Base-by-base conservation (phyloP, 148 eudicot species). In the Dianthus caryophyllus region DNA sequence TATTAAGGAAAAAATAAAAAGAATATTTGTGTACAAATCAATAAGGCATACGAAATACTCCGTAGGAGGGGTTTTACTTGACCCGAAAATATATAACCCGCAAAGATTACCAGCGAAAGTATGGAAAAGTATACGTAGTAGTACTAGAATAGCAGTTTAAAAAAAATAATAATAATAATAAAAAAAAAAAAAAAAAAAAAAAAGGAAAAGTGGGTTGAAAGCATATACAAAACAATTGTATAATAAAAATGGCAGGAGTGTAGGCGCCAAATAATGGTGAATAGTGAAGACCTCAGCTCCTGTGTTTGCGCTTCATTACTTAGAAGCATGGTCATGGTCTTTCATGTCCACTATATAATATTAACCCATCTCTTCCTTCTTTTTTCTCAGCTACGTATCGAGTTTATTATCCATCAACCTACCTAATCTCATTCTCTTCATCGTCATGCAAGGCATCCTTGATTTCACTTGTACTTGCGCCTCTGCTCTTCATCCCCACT, bases 301-400 rank as follows among this genome's bases (percentile, higher is more conserved):
- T 74, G 75, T 70, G 76, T 84, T 80, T 65, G 74, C 77, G 79
- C 79, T 80, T 84, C 77, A 80, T 87, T 77, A 80, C 87, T 80
- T 83, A 12, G 49, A 81, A 75, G 74, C 48, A 71, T 76, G 73
- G 85, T 74, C 77, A 78, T 75, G 74, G 49, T 10, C 3, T 13
- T 22, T 43, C 27, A 27, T 56, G 55, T 57, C 29, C 24, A 31
- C 27, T 63, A 7, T 33, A 33, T 33, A 2, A 33, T 33, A 33
- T 33, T 2, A 2, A 33, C 7, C 4, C 38, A 33, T 33, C 38
- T 3, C 7, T 3, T 7, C 38, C n/a, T n/a, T 33, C 4, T 33
- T 7, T 33, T 33, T 33, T 33, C 7, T 33, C 3, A 33, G 38
- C 7, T 33, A 33, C 7, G 38, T 33, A 33, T 33, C 38, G 38